These are phyloP conservation scores for Peronospora farinosa DNA, from an alignment of 352 stramenopile genomes.

Conservation along the genomic window DNA sequence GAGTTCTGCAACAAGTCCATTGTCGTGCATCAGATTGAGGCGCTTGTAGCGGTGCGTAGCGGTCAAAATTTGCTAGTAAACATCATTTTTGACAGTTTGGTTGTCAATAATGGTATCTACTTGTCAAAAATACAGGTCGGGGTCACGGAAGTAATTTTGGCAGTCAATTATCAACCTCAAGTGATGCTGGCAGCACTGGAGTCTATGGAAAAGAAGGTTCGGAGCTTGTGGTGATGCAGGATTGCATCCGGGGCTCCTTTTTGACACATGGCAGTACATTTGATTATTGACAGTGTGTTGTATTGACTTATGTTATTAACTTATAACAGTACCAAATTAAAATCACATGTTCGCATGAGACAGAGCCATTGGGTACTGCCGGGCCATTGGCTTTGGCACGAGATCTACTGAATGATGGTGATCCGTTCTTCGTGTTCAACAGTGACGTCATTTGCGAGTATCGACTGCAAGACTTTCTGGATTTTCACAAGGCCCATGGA, in stretches of 20 bases:
- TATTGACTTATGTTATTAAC: conserved; percentile 3
- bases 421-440: conserved; percentile 90
- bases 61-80: neutral
- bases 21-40: conserved; percentile 86
- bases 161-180: conserved; percentile 87
- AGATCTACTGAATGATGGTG: conserved; percentile 75
- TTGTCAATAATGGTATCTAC: conserved; percentile 1
- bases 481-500: conserved; percentile 74
- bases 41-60: conserved; percentile 57
- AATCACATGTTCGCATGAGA: conserved; percentile 86
- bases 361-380: conserved; percentile 75
- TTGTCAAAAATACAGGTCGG: conserved; percentile 44
- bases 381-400: conserved; percentile 76
- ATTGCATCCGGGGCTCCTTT: neutral
- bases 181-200: conserved; percentile 80
- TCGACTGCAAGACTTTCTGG: conserved; percentile 64
- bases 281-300: conserved; percentile 1
- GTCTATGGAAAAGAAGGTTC: conserved; percentile 75
- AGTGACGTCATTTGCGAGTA: conserved; percentile 88
- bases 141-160: conserved; percentile 85
- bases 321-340: conserved; percentile 77
- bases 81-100: neutral
- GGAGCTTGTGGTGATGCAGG: neutral
- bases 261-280: conserved; percentile 7
- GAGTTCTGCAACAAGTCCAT: conserved; percentile 91